These are phyloP conservation scores for Cryomyces antarcticus DNA, from an alignment of 495 filamentous ascomycete genomes.

Conservation along the genomic window DNA sequence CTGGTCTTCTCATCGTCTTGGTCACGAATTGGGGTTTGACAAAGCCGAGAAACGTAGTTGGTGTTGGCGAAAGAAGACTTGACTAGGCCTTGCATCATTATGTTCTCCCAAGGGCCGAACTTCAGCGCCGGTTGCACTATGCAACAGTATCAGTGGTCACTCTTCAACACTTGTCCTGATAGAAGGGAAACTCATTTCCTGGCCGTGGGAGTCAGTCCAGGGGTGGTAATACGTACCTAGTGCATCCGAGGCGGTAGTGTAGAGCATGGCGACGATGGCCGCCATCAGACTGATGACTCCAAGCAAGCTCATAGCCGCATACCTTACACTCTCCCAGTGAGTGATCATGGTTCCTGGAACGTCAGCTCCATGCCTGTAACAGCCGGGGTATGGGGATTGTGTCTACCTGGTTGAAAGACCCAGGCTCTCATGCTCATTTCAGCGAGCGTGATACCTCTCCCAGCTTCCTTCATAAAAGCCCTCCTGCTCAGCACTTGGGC, in stretches of 20 bases:
- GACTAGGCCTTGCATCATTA: conserved; percentile 32
- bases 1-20: conserved; percentile 16
- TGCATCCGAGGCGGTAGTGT: conserved; percentile 53
- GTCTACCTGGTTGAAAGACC: conserved; percentile 31
- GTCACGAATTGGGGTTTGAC: conserved; percentile 35
- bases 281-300: conserved; percentile 36
- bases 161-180: too few species aligned
- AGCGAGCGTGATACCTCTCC: conserved; percentile 42
- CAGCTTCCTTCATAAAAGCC: conserved; percentile 31
- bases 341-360: conserved; percentile 37
- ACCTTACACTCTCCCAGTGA: conserved; percentile 37
- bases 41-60: conserved; percentile 27
- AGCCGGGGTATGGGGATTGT: too few species aligned
- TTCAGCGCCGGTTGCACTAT: conserved; percentile 43
- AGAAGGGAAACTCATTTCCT: background rate
- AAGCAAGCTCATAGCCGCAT: conserved; percentile 37
- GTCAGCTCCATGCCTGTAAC: too few species aligned
- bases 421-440: conserved; percentile 36
- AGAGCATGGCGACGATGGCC: conserved; percentile 43
- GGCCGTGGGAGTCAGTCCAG: too few species aligned
- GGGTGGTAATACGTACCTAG: conserved; percentile 21
- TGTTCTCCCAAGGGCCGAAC: conserved; percentile 24
- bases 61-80: conserved; percentile 36
- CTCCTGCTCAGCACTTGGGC: conserved; percentile 50
- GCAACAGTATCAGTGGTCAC: too few species aligned